Evolutionary conservation across 257 asterid genomes (phyloP).

Genomic region (Cinchona pubescens): DNA sequence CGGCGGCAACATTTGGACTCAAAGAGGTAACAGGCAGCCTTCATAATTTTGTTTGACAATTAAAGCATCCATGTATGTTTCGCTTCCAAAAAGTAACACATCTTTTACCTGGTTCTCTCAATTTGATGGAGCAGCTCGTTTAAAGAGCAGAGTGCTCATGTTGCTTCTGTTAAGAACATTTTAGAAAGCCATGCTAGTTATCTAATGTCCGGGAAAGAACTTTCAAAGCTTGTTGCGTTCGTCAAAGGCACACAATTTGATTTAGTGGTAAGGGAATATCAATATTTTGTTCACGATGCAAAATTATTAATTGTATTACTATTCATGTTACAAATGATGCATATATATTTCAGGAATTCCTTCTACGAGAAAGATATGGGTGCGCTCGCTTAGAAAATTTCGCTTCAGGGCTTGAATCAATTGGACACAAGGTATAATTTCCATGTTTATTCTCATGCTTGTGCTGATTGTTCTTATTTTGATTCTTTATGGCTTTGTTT

Average conservation of each 20-base stretch:
- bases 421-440: slow-evolving; percentile 80
- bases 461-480: neutral
- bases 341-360: slow-evolving; percentile 69
- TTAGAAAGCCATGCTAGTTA: slow-evolving; percentile 94
- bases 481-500: neutral
- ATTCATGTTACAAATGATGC: slow-evolving; percentile 17
- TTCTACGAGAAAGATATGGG: slow-evolving; percentile 90
- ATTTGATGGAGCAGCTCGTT: slow-evolving; percentile 55
- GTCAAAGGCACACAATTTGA: slow-evolving; percentile 99
- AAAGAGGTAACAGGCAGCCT: slow-evolving; percentile 48
- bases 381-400: slow-evolving; percentile 92
- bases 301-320: slow-evolving; percentile 12
- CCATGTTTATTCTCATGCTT: neutral
- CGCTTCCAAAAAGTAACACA: slow-evolving; percentile 9
- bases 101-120: slow-evolving; percentile 13
- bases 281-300: slow-evolving; percentile 15
- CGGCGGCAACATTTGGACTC: slow-evolving; percentile 72
- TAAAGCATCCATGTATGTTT: neutral
- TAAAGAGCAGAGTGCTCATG: slow-evolving; percentile 87
- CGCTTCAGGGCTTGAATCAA: slow-evolving; percentile 92
- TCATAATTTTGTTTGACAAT: neutral
- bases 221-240: slow-evolving; percentile 93
- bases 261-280: slow-evolving; percentile 59
- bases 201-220: slow-evolving; percentile 98
- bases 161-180: slow-evolving; percentile 91